Base-by-base conservation (phyloP, 2,329 filamentous ascomycete genomes). In the Paracamarosporium sp. region DNA sequence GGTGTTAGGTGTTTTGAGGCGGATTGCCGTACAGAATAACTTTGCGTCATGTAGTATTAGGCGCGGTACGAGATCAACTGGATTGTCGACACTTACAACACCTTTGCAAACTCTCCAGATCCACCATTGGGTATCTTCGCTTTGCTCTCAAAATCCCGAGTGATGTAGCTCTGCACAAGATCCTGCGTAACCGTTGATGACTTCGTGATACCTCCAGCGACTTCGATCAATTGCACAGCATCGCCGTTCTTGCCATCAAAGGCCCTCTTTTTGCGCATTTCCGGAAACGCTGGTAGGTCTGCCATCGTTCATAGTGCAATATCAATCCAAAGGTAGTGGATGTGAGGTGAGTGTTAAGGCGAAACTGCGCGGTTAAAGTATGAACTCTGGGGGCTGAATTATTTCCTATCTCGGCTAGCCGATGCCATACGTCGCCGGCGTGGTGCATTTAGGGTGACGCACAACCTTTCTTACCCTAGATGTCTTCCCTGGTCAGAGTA, bases 1-100 rank as follows among this genome's bases (percentile, higher is more conserved):
- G 62, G 62, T 4, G 55, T 24, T 25, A 59, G 35, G 8, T 38
- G 35, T 38, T n/a, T 38, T 15, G 22, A 15, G 22, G 4, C 41
- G 22, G 17, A n/a, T 45, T 45, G 41, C 41, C 20, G 27, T 13
- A 22, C 25, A 5, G 43, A 46, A 17, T 15, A 12, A 8, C 43
- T 46, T 9, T 15, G 11, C 43, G 9, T 17, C 4, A 13, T 31
- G 3, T 11, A 11, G 4, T 11, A 31, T 11, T 13, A 31, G 3
- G 30, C 3, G 9, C 30, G 30, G n/a, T n/a, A n/a, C n/a, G n/a
- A n/a, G n/a, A n/a, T n/a, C n/a, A n/a, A n/a, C n/a, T n/a, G n/a
- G n/a, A n/a, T n/a, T n/a, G n/a, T n/a, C n/a, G n/a, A n/a, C n/a
- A 13, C 30, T 31, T 31, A 46, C 43, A 46, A 46, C 2, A 46